Base-by-base conservation (phyloP, 2,329 filamentous ascomycete genomes). In the Colletotrichum musicola region DNA sequence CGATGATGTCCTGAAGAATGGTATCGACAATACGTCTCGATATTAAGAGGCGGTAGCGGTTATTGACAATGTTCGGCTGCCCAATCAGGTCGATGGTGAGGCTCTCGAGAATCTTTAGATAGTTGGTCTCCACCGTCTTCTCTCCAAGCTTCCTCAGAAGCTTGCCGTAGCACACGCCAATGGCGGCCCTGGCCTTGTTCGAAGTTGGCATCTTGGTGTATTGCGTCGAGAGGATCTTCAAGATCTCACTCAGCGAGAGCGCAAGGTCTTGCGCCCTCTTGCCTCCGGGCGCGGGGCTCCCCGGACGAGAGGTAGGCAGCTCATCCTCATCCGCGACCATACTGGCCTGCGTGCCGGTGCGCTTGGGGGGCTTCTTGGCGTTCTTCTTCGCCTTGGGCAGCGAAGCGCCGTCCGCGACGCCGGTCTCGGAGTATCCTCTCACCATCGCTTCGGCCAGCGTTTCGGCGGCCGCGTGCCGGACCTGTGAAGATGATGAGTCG, bases 121-220 rank as follows among this genome's bases (percentile, higher is more conserved):
- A 99, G 74, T 93, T 92, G 51, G 87, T 85, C 79, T 98, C 94
- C 6, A 98, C 88, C n/a, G 92, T 86, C 71, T 89, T 92, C 76
- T 96, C 92, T 4, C 94, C 94, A 10, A 99, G 82, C 14, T 90
- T 89, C 72, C 89, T 90, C 57, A 98, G 84, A 9, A 97, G 86
- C 74, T 92, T 92, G 70, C 92, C 91, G 77, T 98, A 98, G 81
- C 94, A 97, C 10, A 97, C 86, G 6, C 93, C 93, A 61, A 99
- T 89, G 7, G 93, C 94, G 44, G 94, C 93, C 72, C 96, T 89
- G 22, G 91, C 88, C 74, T 88, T 91, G 78, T 96, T 97, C 1
- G 92, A 92, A 0, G 94, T 96, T 3, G 92, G 90, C 63, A 89
- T 84, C 74, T 90, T 91, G 68, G 92, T 88, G 75, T 97, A 99